These are phyloP conservation scores for Teunomyces barrocoloradensis DNA, from an alignment of 805 yeast species.

Conservation along the genomic window DNA sequence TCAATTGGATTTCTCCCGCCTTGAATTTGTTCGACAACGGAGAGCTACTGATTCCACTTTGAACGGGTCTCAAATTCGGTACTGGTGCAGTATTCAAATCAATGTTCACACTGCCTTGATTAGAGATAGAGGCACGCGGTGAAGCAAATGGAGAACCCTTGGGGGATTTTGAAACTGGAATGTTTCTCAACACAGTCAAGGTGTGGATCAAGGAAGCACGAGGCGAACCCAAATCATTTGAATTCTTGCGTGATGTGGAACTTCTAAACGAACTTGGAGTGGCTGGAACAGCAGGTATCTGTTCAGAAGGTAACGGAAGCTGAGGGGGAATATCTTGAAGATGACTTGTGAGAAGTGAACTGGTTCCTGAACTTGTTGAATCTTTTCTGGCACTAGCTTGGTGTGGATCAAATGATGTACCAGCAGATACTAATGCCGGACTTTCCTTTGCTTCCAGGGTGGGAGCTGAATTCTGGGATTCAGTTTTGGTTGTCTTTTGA, in stretches of 20 bases:
- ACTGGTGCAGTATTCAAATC: conserved; percentile 17
- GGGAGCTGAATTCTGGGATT: no score
- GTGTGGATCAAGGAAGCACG: conserved; percentile 42
- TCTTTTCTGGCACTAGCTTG: conserved; percentile 11
- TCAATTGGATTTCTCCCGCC: not conserved
- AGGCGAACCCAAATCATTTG: conserved; percentile 38
- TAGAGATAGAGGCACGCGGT: conserved; percentile 49
- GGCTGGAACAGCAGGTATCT: conserved; percentile 43
- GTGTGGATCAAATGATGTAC: conserved; percentile 3
- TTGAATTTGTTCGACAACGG: not conserved
- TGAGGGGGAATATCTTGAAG: conserved; percentile 53
- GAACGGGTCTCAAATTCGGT: conserved; percentile 19
- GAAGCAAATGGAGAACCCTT: conserved; percentile 40
- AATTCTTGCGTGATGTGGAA: conserved; percentile 33
- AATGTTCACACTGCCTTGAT: conserved; percentile 17
- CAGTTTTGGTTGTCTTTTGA: not conserved
- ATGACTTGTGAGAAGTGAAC: conserved; percentile 28
- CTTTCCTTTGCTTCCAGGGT: not conserved
- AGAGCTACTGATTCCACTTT: not conserved
- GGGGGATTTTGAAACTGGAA: conserved; percentile 35
- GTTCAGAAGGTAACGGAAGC: conserved; percentile 54
- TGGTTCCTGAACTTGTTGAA: conserved; percentile 22
- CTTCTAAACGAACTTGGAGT: conserved; percentile 31
- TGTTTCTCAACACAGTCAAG: conserved; percentile 37
- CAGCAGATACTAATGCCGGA: not conserved